Evolutionary conservation across 2,329 filamentous ascomycete species (phyloP).

Genomic region (Neonectria hederae): DNA sequence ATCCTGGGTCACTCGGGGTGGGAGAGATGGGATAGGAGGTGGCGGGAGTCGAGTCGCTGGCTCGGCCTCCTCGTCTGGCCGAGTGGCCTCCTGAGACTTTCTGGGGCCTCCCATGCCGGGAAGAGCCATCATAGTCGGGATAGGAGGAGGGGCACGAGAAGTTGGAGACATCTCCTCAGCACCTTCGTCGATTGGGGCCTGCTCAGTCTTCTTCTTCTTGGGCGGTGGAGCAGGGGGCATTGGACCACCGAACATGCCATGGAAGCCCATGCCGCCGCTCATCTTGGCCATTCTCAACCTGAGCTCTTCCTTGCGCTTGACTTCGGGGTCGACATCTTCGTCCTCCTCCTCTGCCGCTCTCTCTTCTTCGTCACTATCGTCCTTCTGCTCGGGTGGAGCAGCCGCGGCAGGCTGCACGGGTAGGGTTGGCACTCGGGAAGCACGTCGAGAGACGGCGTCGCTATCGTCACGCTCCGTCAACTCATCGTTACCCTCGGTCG

Average conservation of each 20-base stretch:
- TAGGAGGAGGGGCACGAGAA: conserved; percentile 58
- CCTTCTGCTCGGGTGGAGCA: conserved; percentile 44
- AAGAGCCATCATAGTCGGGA: conserved; percentile 71
- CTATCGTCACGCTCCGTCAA: conserved; percentile 78
- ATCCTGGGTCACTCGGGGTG: conserved; percentile 29
- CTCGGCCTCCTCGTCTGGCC: conserved; percentile 49
- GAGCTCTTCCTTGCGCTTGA: conserved; percentile 84
- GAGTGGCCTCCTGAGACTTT: conserved; percentile 55
- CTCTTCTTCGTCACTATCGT: conserved; percentile 71
- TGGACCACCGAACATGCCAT: conserved; percentile 86
- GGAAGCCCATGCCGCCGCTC: conserved; percentile 97
- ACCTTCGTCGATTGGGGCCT: conserved; percentile 53
- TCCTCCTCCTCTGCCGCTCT: conserved; percentile 79
- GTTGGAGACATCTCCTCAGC: conserved; percentile 57
- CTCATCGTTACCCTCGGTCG: conserved; percentile 69
- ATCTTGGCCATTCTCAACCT: conserved; percentile 98
- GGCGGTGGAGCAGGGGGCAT: conserved; percentile 67
- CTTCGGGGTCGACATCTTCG: conserved; percentile 87
- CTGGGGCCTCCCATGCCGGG: conserved; percentile 75
- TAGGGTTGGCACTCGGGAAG: conserved; percentile 53
- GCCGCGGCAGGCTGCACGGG: conserved; percentile 37
- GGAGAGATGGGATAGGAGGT: conserved; percentile 44
- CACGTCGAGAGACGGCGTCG: conserved; percentile 64
- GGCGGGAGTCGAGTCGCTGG: conserved; percentile 40
- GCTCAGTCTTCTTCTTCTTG: conserved; percentile 61